Evolutionary conservation across 140 eudicot species (phyloP).

Genomic region (Oenanthe javanica): DNA sequence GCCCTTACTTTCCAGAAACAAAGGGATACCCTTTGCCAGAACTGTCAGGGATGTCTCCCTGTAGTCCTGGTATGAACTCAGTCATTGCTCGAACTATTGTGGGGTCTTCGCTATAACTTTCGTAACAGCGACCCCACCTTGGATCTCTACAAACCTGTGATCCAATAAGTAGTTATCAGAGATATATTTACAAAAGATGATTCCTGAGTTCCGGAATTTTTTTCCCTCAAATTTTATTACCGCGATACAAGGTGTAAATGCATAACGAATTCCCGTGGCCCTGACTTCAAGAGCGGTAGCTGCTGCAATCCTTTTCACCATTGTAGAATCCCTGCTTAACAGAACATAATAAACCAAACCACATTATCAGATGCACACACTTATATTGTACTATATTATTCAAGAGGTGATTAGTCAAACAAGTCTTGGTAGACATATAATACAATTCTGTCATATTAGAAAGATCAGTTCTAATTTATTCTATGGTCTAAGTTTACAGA

Average conservation of each 20-base stretch:
- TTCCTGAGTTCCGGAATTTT: background rate
- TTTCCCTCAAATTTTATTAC: background rate
- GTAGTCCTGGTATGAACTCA: conserved; percentile 4
- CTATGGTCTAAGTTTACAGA: background rate
- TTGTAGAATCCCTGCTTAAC: background rate
- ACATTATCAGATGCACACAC: background rate
- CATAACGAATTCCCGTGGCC: conserved; percentile 2
- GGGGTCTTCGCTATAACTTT: conserved; percentile 1
- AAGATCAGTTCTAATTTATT: background rate
- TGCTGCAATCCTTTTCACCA: background rate
- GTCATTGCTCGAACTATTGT: background rate
- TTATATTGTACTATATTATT: background rate
- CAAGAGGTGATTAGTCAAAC: background rate
- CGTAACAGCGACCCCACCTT: conserved; percentile 2
- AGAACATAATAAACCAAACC: background rate
- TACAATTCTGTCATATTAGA: background rate
- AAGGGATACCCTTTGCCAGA: background rate
- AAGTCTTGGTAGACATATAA: background rate
- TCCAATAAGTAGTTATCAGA: background rate
- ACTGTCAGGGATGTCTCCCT: background rate
- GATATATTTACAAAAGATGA: background rate
- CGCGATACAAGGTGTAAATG: background rate
- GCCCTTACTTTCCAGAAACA: conserved; percentile 1
- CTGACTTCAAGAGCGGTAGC: conserved; percentile 4
- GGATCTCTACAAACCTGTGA: conserved; percentile 2